Evolutionary conservation across 352 stramenopile species (phyloP).

Genomic region (Pythium grandisporangium): DNA sequence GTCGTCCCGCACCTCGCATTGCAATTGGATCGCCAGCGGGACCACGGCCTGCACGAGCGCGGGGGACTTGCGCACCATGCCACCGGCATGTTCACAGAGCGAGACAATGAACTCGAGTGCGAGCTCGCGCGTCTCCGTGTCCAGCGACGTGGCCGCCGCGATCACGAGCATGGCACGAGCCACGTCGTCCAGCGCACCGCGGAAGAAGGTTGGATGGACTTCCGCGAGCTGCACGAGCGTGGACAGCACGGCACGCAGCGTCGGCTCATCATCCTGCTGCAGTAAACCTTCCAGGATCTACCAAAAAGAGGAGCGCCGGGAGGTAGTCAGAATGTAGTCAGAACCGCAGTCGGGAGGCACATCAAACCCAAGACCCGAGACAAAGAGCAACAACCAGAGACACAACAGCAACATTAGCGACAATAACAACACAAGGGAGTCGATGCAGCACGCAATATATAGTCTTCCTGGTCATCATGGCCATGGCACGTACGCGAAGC

Average conservation of each 20-base stretch:
- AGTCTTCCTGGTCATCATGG: too few species aligned
- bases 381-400: too few species aligned
- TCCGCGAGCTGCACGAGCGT: slow-evolving; percentile 68
- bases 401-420: too few species aligned
- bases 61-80: slow-evolving; percentile 72
- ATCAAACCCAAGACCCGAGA: too few species aligned
- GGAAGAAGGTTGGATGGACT: slow-evolving; percentile 79
- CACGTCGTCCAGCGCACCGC: slow-evolving; percentile 54
- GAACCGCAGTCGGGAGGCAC: too few species aligned
- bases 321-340: too few species aligned
- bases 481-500: slow-evolving; percentile 28
- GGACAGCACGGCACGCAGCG: slow-evolving; percentile 64
- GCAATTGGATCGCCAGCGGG: slow-evolving; percentile 66
- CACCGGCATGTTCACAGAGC: slow-evolving; percentile 69
- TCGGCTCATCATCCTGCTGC: slow-evolving; percentile 41
- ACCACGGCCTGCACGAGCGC: slow-evolving; percentile 58
- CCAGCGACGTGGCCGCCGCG: slow-evolving; percentile 45
- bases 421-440: too few species aligned
- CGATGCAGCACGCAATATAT: too few species aligned
- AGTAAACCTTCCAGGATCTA: slow-evolving; percentile 68
- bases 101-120: slow-evolving; percentile 78
- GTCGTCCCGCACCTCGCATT: slow-evolving; percentile 77
- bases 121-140: slow-evolving; percentile 68
- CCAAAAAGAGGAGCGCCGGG: too few species aligned
- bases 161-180: slow-evolving; percentile 76